Percentiles rank a stretch among this genome's conserved stretches.
phyloP scores from a whole-genome alignment of 2,329 filamentous ascomycete genomes.

The Penicillium rolfsii region DNA sequence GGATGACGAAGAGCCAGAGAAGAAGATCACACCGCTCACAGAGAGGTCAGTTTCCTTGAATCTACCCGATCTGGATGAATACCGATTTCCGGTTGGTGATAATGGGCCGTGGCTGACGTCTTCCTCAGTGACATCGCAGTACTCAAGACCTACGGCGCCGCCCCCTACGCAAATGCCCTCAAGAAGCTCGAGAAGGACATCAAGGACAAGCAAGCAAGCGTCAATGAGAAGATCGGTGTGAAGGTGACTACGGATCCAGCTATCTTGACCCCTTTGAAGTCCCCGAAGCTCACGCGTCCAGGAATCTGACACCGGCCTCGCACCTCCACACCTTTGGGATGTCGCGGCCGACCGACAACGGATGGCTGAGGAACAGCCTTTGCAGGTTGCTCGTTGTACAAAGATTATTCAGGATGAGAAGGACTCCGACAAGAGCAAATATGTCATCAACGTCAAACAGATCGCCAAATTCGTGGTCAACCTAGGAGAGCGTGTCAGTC shows the following conservation, averaged over 20 bases:
- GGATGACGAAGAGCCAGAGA: constrained; percentile 96
- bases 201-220: constrained; percentile 97
- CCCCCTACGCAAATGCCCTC: constrained; percentile 87
- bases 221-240: constrained; percentile 94
- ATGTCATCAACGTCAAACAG: constrained; percentile 99
- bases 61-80: not conserved
- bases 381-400: constrained; percentile 96
- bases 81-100: constrained; percentile 9
- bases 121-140: constrained; percentile 89
- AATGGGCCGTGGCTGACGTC: constrained; percentile 36
- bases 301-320: constrained; percentile 98
- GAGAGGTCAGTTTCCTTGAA: constrained; percentile 75
- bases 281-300: constrained; percentile 45
- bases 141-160: constrained; percentile 97
- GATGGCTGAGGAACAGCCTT: constrained; percentile 96
- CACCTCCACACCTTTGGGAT: constrained; percentile 98
- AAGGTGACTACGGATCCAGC: constrained; percentile 40
- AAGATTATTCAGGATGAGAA: constrained; percentile 99
- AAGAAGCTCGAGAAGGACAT: constrained; percentile 99
- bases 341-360: constrained; percentile 96
- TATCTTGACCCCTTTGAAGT: constrained; percentile 18
- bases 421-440: constrained; percentile 97
- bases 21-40: constrained; percentile 97
- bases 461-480: constrained; percentile 99
- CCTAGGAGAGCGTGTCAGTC: constrained; percentile 92